phyloP scores from a whole-genome alignment of 2,329 filamentous ascomycete species.

The Cryphonectria japonica region DNA sequence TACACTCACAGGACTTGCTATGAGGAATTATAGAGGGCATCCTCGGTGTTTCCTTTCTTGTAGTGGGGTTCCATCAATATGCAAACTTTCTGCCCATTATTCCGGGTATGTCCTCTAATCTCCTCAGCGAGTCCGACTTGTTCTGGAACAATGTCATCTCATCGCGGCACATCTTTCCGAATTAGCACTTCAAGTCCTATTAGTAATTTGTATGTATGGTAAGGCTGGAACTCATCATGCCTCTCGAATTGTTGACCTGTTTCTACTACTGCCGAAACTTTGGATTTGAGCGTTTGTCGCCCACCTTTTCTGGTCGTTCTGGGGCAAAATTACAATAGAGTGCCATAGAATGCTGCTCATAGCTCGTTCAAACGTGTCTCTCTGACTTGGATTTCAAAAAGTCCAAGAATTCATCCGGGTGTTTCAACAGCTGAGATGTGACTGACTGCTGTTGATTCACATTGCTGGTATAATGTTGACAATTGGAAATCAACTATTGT shows the following conservation, averaged over 20 bases:
- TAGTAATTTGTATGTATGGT: background rate
- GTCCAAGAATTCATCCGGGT: too few relatives aligned
- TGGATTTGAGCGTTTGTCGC: background rate
- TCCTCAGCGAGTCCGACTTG: background rate
- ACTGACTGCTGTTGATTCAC: background rate
- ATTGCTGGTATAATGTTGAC: background rate
- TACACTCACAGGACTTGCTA: background rate
- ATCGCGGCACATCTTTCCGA: conserved; percentile 7
- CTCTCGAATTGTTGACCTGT: background rate
- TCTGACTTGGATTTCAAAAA: background rate
- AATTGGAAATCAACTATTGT: background rate
- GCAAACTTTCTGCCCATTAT: background rate
- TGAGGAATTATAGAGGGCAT: background rate
- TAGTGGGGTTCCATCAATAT: background rate
- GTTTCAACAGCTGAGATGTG: background rate
- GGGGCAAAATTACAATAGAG: background rate
- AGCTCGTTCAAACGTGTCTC: conserved; percentile 2
- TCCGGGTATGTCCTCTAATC: background rate
- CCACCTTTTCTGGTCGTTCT: conserved; percentile 1
- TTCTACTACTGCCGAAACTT: background rate
- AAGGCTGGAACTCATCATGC: too few relatives aligned
- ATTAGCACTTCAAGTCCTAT: conserved; percentile 7
- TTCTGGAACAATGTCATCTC: conserved; percentile 6
- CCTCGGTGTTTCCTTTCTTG: background rate
- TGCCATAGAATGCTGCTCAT: conserved; percentile 3